These are phyloP conservation scores for Phialophora expanda DNA, from an alignment of 2,329 filamentous ascomycete species.

Conservation along the genomic window DNA sequence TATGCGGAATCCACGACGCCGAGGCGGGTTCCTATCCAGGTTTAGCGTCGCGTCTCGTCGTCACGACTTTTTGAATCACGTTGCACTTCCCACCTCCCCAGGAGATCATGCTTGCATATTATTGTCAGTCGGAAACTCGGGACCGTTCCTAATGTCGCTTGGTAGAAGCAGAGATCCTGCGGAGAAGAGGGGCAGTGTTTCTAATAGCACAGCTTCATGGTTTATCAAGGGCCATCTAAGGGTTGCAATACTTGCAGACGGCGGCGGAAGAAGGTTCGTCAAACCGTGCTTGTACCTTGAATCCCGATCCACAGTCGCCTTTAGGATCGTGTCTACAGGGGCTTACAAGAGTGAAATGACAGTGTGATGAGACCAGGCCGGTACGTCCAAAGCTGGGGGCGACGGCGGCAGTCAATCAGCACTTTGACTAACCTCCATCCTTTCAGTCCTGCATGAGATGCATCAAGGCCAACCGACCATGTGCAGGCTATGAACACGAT, in stretches of 20 bases:
- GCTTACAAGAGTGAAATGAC: not conserved
- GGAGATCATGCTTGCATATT: not conserved
- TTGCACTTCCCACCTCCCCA: not conserved
- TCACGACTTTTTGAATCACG: not conserved
- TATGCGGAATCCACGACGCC: too few relatives aligned
- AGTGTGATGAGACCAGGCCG: constrained; percentile 1
- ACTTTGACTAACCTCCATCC: not conserved
- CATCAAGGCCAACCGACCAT: constrained; percentile 9
- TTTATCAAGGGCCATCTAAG: constrained; percentile 5
- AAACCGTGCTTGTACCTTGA: not conserved
- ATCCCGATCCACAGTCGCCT: not conserved
- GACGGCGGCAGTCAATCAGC: not conserved
- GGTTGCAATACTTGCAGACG: not conserved
- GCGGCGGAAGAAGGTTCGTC: constrained; percentile 8
- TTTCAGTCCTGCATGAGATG: constrained; percentile 1
- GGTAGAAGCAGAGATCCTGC: too few relatives aligned
- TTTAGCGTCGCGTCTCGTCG: not conserved
- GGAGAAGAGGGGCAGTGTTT: too few relatives aligned
- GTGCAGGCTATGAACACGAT: constrained; percentile 7
- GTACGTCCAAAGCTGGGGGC: not conserved
- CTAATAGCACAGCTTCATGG: not conserved
- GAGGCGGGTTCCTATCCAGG: not conserved
- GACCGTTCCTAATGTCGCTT: not conserved
- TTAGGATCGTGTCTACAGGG: not conserved
- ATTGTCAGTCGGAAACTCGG: not conserved